Evolutionary conservation across 768 basidiomycete genomes (phyloP), one percentile per base, ranked within the genome.

Genomic region (Mycena kentingensis): DNA sequence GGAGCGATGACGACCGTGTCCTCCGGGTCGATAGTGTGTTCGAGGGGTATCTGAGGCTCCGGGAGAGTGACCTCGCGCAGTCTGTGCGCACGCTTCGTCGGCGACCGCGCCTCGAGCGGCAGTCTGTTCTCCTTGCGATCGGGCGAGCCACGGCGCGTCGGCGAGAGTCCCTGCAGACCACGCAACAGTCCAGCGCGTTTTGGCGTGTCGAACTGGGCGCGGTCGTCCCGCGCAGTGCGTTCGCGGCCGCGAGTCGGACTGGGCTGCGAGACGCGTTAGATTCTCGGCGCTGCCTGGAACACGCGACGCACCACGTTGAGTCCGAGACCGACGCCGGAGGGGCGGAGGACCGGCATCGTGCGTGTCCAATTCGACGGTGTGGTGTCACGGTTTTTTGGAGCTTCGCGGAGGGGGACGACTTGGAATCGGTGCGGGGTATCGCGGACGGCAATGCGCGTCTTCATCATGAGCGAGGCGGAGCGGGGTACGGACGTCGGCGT

Each of bases 371-470:
- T 37, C 19, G 43, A 47, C 35, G 52, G 53, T 22, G 44, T 13
- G 41, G 51, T 51, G 62, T 64, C 43, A 58, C 57, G 44, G 64
- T 59, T 54, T 38, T 61, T 61, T 19, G 62, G 52, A 25, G 63
- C 69, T 34, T 77, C 73, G 48, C 70, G 69, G 27, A 77, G 67
- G 13, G 75, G 72, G 26, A 77, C 63, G 18, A 77, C 66, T 53
- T 76, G 75, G 49, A 77, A 77, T 19, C 73, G 68, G 44, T 77
- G 76, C 22, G 75, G 73, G 3, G 65, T 69, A 52, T 77, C 75
- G 16, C 75, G 74, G 27, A 77, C 71, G 35, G 76, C 73, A 35
- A 78, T 67, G 21, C 73, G 70, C 22, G 76, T 76, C 63, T 73
- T 73, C 76, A 77, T 77, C 41, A 65, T 75, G 36, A 74, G 59